Evolutionary conservation across 2,329 filamentous ascomycete genomes (phyloP), one percentile per base, ranked within the genome.

Genomic region (Ophiostoma ulmi): DNA sequence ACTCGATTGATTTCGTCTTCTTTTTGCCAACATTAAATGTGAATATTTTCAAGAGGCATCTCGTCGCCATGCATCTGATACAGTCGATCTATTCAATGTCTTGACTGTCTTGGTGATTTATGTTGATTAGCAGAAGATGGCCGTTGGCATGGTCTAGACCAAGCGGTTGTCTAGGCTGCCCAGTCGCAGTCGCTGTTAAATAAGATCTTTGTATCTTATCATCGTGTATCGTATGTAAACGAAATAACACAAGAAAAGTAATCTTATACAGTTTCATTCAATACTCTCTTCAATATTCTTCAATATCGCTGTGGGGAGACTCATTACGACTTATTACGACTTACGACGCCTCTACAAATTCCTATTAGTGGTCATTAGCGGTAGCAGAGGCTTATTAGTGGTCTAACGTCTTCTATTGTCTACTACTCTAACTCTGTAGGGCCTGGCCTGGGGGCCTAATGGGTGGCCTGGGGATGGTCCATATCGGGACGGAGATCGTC

Each of bases 241-340:
- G 58, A 63, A 63, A 63, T 63, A 63, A 63, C 58, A 31, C 58
- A 31, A 63, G 58, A 63, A 26, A 63, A 26, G 58, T 14, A 63
- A 63, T 63, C 58, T 63, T 63, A 63, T 26, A 31, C 31, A 31
- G 31, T 31, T 31, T 31, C 31, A 31, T 31, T 31, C 31, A 31
- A 31, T 31, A 31, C 2, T 31, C 31, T 31, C 31, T 31, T 63
- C 58, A 35, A 63, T 36, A 20, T 31, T 31, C 31, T 31, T 63
- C 58, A 35, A 63, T 36, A 20, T 31, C 58, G 26, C 26, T 14
- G 58, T 63, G 58, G 58, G 58, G 58, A 63, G 58, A 35, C 55
- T 14, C 26, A 61, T 61, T 61, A 61, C 55, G 55, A 61, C 26
- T 26, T 26, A 31, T 61, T 61, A 61, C 55, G 55, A 61, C 58